phyloP scores from a whole-genome alignment of 2,329 filamentous ascomycete species.

The Rhynchosporium graminicola region DNA sequence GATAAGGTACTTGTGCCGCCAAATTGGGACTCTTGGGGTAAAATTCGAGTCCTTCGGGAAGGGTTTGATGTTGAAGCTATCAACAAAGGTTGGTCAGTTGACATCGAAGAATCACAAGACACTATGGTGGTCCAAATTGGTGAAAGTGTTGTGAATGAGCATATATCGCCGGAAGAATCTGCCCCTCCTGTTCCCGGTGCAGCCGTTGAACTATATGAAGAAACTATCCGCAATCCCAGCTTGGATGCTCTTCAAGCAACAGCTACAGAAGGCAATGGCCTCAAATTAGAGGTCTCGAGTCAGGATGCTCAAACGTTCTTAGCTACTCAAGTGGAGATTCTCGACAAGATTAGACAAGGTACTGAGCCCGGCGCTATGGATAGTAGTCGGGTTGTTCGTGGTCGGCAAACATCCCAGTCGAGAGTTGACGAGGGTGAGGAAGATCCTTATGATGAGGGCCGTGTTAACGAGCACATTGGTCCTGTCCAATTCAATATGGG shows the following conservation, averaged over 20 bases:
- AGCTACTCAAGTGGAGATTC: conserved; percentile 68
- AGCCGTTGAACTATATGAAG: conserved; percentile 74
- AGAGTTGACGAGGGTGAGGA: conserved; percentile 31
- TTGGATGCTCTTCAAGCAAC: conserved; percentile 60
- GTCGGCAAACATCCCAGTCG: conserved; percentile 28
- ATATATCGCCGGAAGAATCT: conserved; percentile 14
- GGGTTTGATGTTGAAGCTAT: conserved; percentile 89
- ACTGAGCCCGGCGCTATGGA: conserved; percentile 45
- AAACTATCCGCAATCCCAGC: conserved; percentile 75
- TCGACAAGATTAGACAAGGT: conserved; percentile 64
- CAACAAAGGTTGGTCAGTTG: conserved; percentile 81
- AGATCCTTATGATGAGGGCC: conserved; percentile 31
- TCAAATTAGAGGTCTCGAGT: conserved; percentile 58
- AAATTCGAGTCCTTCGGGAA: conserved; percentile 88
- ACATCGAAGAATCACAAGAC: conserved; percentile 64
- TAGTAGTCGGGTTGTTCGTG: conserved; percentile 32
- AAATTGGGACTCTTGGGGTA: conserved; percentile 99
- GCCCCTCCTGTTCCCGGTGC: conserved; percentile 47
- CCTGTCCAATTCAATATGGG: conserved; percentile 98
- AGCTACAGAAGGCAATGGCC: conserved; percentile 45
- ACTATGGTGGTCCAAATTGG: conserved; percentile 38
- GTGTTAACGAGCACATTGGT: conserved; percentile 72
- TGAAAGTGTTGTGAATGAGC: conserved; percentile 29
- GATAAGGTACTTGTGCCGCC: conserved; percentile 93
- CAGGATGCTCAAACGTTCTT: conserved; percentile 79